Evolutionary conservation across 208 protist genomes (phyloP), one percentile per base, ranked within the genome.

Genomic region (Leishmania braziliensis): DNA sequence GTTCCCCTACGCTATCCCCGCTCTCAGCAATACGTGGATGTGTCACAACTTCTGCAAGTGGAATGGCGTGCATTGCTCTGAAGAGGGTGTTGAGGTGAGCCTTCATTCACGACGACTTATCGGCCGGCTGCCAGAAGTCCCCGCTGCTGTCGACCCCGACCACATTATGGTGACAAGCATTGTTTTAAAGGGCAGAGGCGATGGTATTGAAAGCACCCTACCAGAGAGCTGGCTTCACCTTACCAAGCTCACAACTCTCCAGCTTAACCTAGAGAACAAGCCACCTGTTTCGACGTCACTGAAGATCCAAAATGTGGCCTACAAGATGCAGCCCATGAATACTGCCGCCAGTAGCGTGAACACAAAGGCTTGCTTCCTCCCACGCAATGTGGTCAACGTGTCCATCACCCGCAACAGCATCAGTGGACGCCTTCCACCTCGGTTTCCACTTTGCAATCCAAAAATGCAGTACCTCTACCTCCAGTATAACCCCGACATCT

Each of bases 31-130:
- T 0, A 50, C 0, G 14, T 76, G 72, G 72, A 33, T 63, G 4
- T 63, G 72, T 23, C 26, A 16, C 10, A 76, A 76, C 51, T 62
- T 76, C 72, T 76, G 72, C 51, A 14, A 62, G 2, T 76, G 72
- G 72, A 16, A 76, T 43, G 50, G 51, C 72, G 36, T 76, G 5
- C 51, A 62, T 23, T 76, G 72, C 72, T 33, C 51, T n/a, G 5
- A 29, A 8, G 72, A 36, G 26, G 72, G 51, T 29, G 72, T 76
- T 29, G 72, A 76, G 26, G 72, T 76, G 48, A 26, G 4, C 16
- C 26, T 76, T 26, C 51, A 48, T 39, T 63, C 51, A 12, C n/a
- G 20, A n/a, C 14, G 33, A 29, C 51, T 76, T n/a, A 20, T 50
- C 16, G 51, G 72, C 18, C 12, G 51, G 48, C 33, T 76, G 33